Percentiles rank a stretch among this genome's conserved stretches.
phyloP scores from a whole-genome alignment of 2,329 filamentous ascomycete genomes.

The Exophiala aquamarina region DNA sequence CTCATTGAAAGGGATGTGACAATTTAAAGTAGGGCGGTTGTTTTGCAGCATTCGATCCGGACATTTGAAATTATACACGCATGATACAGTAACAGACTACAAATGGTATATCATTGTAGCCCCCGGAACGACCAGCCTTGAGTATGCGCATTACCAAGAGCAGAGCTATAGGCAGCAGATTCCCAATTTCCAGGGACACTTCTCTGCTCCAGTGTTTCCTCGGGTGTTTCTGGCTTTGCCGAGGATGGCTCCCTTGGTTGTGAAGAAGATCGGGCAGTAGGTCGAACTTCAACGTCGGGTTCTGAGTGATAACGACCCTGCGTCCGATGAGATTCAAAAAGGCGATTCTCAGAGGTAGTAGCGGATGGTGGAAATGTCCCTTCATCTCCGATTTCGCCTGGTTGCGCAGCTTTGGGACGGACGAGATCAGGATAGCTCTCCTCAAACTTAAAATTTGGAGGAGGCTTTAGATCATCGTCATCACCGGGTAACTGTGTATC shows the following conservation, averaged over 20 bases:
- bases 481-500: conserved; percentile 29
- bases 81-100: conserved; percentile 2
- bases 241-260: not conserved
- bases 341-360: no score
- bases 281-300: no score
- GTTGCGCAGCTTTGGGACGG: not conserved
- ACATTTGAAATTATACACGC: not conserved
- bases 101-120: conserved; percentile 5
- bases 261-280: no score
- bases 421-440: conserved; percentile 5
- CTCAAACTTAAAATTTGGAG: conserved; percentile 23
- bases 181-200: not conserved
- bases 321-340: no score
- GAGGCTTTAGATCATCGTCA: conserved; percentile 29
- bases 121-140: conserved; percentile 27
- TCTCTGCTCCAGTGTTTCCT: not conserved
- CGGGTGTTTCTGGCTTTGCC: not conserved
- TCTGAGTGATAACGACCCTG: no score
- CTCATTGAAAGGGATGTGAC: conserved; percentile 28
- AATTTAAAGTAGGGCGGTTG: conserved; percentile 29
- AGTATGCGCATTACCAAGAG: conserved; percentile 17
- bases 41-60: no score
- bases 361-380: not conserved
- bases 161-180: conserved; percentile 17
- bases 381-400: not conserved